phyloP scores from a whole-genome alignment of 257 asterid genomes.

The Apocynum venetum region DNA sequence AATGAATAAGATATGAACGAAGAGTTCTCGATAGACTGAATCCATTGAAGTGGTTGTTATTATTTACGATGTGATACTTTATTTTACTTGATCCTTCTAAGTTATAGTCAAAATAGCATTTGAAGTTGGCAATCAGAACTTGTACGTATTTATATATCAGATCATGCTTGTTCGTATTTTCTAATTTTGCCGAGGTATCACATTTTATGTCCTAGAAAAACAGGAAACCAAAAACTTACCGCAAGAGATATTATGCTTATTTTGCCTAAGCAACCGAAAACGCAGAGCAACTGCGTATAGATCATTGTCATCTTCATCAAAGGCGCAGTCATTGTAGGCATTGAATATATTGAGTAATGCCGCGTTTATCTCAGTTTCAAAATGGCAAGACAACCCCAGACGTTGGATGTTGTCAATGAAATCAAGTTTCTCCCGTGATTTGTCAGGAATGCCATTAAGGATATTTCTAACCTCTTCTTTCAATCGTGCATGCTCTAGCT shows the following conservation, averaged over 20 bases:
- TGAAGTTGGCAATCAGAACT: too few relatives aligned
- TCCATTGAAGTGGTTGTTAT: too few relatives aligned
- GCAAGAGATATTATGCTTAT: slow-evolving; percentile 21
- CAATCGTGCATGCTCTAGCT: background rate
- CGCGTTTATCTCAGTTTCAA: slow-evolving; percentile 15
- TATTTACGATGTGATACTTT: too few relatives aligned
- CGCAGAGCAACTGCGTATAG: slow-evolving; percentile 27
- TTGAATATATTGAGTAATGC: background rate
- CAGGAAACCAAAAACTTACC: slow-evolving; percentile 8
- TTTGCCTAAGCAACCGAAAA: slow-evolving; percentile 36
- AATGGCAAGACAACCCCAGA: slow-evolving; percentile 33
- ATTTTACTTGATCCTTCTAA: too few relatives aligned
- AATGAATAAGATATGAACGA: too few relatives aligned
- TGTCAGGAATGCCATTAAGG: background rate
- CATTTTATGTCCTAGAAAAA: background rate
- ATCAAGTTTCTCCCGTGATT: background rate
- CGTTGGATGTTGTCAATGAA: slow-evolving; percentile 22
- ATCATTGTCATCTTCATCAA: slow-evolving; percentile 7
- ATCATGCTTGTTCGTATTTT: too few relatives aligned
- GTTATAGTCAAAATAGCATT: too few relatives aligned
- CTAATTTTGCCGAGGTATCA: too few relatives aligned
- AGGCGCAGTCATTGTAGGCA: background rate
- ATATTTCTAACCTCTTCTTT: slow-evolving; percentile 13
- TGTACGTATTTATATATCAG: too few relatives aligned
- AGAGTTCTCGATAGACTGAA: too few relatives aligned